A percentile compares a stretch with the other conserved stretches of the same genome.
Evolutionary conservation across 306 rosid genomes (phyloP).

Genomic region (Argentina anserina): DNA sequence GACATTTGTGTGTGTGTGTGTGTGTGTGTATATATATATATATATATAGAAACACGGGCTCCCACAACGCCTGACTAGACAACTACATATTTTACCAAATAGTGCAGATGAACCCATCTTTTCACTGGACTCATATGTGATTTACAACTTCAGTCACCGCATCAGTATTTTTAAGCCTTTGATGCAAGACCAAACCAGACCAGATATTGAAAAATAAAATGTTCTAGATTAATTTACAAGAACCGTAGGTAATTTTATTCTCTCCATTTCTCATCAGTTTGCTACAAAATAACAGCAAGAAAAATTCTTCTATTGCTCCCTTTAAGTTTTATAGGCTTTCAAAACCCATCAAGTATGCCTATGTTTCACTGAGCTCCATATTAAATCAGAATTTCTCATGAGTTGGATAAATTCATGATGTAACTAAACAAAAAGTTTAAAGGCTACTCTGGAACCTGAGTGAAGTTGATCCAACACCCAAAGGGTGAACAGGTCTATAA

Average conservation of each 20-base stretch:
- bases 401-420: background rate
- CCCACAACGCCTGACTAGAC: background rate
- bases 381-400: background rate
- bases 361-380: background rate
- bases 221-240: no score
- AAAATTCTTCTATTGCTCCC: background rate
- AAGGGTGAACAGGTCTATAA: background rate
- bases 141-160: background rate
- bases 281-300: background rate
- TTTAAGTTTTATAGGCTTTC: background rate
- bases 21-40: no score
- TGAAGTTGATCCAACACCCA: background rate
- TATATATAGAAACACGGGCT: background rate
- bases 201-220: background rate
- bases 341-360: background rate
- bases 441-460: slow-evolving; percentile 4
- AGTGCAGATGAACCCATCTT: background rate
- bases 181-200: background rate
- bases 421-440: slow-evolving; percentile 1
- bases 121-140: background rate
- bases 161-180: background rate
- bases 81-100: background rate
- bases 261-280: background rate
- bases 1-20: no score
- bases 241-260: background rate